Conservation (phyloP, 805 yeast species). For the Hanseniaspora guilliermondii region DNA sequence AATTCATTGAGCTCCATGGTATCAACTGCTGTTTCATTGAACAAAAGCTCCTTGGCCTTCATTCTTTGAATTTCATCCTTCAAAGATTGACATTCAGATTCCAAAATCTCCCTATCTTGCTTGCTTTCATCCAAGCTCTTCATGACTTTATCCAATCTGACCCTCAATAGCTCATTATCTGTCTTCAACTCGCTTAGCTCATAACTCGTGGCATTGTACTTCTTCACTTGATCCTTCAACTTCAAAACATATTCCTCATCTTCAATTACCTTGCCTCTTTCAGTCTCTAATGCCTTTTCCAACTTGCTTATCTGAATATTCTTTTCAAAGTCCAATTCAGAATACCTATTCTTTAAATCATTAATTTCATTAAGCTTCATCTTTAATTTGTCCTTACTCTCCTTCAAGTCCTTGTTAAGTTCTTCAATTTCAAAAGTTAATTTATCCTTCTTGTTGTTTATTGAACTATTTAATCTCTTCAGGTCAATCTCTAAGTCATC, state of each 20-base stretch:
- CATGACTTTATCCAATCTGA: background rate
- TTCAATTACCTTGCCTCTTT: conserved; percentile 13
- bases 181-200: conserved; percentile 13
- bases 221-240: conserved; percentile 13
- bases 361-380: conserved; percentile 15
- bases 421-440: conserved; percentile 12
- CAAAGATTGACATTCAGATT: background rate
- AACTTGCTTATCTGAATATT: conserved; percentile 2
- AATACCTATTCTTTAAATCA: conserved; percentile 16
- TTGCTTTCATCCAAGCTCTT: background rate
- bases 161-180: background rate
- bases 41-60: background rate
- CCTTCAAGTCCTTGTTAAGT: conserved; percentile 15
- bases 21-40: background rate
- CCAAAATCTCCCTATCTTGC: background rate
- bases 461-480: conserved; percentile 4
- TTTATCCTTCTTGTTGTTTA: conserved; percentile 14
- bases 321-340: conserved; percentile 19
- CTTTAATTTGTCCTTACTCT: conserved; percentile 16
- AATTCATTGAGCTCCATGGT: background rate
- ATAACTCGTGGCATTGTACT: conserved; percentile 8
- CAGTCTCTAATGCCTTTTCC: background rate
- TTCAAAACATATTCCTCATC: conserved; percentile 12
- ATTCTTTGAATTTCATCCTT: background rate
- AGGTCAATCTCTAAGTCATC: conserved; percentile 7